Evolutionary conservation across 805 yeast genomes (phyloP).

Genomic region (Candida caryicola): DNA sequence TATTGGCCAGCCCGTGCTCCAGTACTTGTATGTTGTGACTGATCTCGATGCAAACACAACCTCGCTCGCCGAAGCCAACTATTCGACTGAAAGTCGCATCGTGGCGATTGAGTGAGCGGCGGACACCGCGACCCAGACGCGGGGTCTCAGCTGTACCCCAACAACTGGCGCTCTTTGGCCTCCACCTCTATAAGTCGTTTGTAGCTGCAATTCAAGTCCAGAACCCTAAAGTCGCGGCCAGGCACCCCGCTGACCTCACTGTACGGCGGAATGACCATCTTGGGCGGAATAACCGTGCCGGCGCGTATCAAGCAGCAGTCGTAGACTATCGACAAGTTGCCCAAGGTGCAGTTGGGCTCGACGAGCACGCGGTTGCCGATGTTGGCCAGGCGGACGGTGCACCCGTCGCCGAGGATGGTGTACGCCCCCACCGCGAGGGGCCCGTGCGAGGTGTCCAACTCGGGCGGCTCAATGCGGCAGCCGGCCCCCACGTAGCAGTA

Average conservation of each 20-base stretch:
- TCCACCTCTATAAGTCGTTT: slow-evolving; percentile 36
- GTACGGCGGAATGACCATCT: slow-evolving; percentile 50
- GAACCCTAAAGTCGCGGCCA: slow-evolving; percentile 28
- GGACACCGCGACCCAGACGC: too few relatives aligned
- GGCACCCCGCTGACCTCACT: slow-evolving; percentile 43
- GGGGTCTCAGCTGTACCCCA: too few relatives aligned
- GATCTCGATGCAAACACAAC: slow-evolving; percentile 57
- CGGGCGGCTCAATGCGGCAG: slow-evolving; percentile 31
- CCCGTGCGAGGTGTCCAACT: slow-evolving; percentile 15
- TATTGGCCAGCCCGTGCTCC: too few relatives aligned
- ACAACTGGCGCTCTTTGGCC: slow-evolving; percentile 24
- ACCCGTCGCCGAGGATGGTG: slow-evolving; percentile 36
- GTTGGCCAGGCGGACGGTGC: slow-evolving; percentile 32
- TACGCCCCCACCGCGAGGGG: slow-evolving; percentile 47
- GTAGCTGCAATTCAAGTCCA: slow-evolving; percentile 27
- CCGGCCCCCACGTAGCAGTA: slow-evolving; percentile 37
- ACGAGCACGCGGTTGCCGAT: slow-evolving; percentile 51
- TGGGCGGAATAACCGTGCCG: slow-evolving; percentile 41
- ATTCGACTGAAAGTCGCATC: slow-evolving; percentile 14
- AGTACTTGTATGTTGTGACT: slow-evolving; percentile 64
- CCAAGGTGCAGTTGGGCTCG: slow-evolving; percentile 40
- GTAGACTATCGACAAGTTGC: slow-evolving; percentile 38
- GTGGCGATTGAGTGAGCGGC: too few relatives aligned
- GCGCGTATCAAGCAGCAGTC: slow-evolving; percentile 51
- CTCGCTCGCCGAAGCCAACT: slow-evolving; percentile 40